A percentile compares a stretch with the other conserved stretches of the same genome.
Conservation (phyloP, 768 basidiomycete genomes). For the Paxillus involutus region DNA sequence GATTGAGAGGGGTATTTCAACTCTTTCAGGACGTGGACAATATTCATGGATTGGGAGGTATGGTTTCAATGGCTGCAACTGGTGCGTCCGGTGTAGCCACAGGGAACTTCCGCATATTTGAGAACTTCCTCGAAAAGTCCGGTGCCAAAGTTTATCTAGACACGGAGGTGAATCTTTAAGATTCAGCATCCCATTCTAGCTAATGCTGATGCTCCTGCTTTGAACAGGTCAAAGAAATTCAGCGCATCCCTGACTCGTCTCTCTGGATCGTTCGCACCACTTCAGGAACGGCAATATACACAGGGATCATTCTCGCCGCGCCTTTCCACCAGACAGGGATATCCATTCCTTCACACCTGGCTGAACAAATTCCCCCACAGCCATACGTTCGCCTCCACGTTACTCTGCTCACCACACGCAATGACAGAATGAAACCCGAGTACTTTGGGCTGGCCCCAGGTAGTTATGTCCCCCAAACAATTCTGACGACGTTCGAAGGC, state of each 20-base stretch:
- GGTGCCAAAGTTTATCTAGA: conserved; percentile 69
- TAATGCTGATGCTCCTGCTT: neutral
- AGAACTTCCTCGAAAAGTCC: conserved; percentile 71
- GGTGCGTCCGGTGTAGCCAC: conserved; percentile 68
- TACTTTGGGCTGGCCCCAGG: conserved; percentile 64
- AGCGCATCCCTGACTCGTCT: conserved; percentile 40
- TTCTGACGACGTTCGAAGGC: conserved; percentile 76
- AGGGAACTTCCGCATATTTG: conserved; percentile 86
- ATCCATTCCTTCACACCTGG: conserved; percentile 45
- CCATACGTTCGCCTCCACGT: conserved; percentile 87
- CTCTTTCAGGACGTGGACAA: conserved; percentile 53
- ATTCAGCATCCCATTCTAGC: neutral
- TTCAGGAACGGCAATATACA: conserved; percentile 53
- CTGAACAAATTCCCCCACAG: conserved; percentile 59
- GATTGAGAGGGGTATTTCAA: neutral
- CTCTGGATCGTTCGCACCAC: conserved; percentile 55
- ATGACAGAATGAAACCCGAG: conserved; percentile 53
- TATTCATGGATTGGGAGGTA: conserved; percentile 78
- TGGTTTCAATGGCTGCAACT: conserved; percentile 67
- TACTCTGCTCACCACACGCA: conserved; percentile 82
- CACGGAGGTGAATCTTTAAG: conserved; percentile 50
- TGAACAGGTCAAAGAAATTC: conserved; percentile 53
- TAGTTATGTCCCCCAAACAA: conserved; percentile 52
- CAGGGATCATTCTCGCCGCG: conserved; percentile 81
- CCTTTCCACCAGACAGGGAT: conserved; percentile 77